Base-by-base conservation (phyloP, 306 rosid genomes). In the Corylus americana region DNA sequence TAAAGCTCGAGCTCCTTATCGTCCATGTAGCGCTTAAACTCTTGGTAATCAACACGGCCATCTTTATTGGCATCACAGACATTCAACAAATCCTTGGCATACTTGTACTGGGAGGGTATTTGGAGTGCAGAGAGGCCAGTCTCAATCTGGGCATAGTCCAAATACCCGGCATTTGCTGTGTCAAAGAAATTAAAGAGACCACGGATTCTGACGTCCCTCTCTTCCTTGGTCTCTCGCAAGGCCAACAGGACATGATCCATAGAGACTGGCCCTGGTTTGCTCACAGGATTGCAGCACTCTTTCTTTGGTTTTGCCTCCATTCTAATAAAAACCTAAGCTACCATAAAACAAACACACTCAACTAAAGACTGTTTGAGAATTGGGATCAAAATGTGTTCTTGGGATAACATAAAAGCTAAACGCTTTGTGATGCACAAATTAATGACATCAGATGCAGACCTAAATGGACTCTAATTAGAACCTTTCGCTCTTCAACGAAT, bases 1-100 rank as follows among this genome's bases (percentile, higher is more conserved):
- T 94, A 94, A 51, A 94, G 97, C 88, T 94, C 98, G 6, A 94
- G 88, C 87, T 94, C 98, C 82, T 94, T 94, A 39, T 88, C 93
- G 75, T 94, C 98, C 98, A 94, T 92, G 74, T 94, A 94, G 73
- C 78, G 90, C 45, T 86, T 89, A 77, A 94, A 94, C 84, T 92
- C 98, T 8, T 47, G 77, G 78, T 83, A 94, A 70, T 94, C 93
- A 49, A 94, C 97, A 18, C 90, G 81, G 8, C 97, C 97, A 57
- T 94, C 98, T 49, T 83, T 86, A 86, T 94, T 88, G 50, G 86
- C 85, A 66, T 94, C 98, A 27, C 94, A 91, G 8, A 93, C 97
- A 74, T 85, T 91, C 47, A 94, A 66, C 71, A 94, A 84, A 83
- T 94, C 98, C 78, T 79, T 88, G 8, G 97, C 97, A 77, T 92